These are phyloP conservation scores for Sordariomycetes sp. DNA, from an alignment of 2,329 filamentous ascomycete genomes.

Conservation along the genomic window DNA sequence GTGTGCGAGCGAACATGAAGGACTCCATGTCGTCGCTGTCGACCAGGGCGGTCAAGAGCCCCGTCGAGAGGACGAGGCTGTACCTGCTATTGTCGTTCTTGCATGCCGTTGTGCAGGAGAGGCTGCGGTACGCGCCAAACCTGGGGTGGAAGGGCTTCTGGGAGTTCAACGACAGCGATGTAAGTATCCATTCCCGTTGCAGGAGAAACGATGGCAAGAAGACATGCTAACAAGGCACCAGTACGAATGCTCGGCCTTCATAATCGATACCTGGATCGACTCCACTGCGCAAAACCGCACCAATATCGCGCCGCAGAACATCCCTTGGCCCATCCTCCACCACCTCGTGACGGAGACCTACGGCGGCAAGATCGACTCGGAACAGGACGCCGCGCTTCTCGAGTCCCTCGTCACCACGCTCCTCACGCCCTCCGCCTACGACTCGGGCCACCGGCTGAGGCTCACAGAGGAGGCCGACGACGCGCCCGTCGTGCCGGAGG, in stretches of 20 bases:
- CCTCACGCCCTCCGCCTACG: constrained; percentile 81
- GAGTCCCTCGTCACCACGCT: constrained; percentile 63
- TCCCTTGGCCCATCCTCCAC: constrained; percentile 94
- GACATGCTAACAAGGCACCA: constrained; percentile 23
- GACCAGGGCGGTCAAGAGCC: constrained; percentile 64
- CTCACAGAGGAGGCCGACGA: constrained; percentile 61
- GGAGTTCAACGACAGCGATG: constrained; percentile 99
- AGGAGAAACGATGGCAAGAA: not conserved
- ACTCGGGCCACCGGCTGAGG: constrained; percentile 82
- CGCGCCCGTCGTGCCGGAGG: constrained; percentile 63
- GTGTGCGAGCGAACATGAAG: constrained; percentile 96
- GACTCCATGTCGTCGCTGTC: constrained; percentile 83
- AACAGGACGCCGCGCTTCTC: constrained; percentile 69
- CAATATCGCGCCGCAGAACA: constrained; percentile 86
- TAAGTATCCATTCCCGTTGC: constrained; percentile 40
- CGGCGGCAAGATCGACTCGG: constrained; percentile 93
- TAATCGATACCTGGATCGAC: constrained; percentile 93
- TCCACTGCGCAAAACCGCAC: constrained; percentile 71
- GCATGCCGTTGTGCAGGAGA: constrained; percentile 91
- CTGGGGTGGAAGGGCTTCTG: constrained; percentile 98
- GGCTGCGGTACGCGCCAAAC: constrained; percentile 84
- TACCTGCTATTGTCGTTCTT: constrained; percentile 90
- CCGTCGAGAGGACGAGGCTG: constrained; percentile 80
- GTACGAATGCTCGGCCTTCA: constrained; percentile 96
- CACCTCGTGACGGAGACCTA: constrained; percentile 90